Base-by-base conservation (phyloP, 2,329 filamentous ascomycete genomes). In the Talaromyces sp. region DNA sequence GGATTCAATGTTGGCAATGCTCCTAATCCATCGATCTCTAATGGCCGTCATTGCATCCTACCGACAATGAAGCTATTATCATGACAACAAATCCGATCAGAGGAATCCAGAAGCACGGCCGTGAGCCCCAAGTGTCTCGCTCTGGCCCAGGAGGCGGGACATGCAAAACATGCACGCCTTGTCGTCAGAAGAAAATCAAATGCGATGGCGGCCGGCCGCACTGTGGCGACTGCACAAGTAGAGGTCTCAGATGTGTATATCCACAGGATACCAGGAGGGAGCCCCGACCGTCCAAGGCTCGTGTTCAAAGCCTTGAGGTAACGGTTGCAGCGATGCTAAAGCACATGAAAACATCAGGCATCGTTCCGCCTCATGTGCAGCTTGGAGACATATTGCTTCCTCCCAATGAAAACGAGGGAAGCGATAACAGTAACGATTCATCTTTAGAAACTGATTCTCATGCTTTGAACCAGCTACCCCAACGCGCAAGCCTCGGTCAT, bases 101-200 rank as follows among this genome's bases (percentile, higher is more conserved):
- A 51, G 44, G 7, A 23, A 51, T 51, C 44, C 44, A 51, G 44
- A 51, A 51, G 18, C 18, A 28, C 18, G 44, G 44, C 18, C 44
- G 44, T 18, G 18, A 14, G 44, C 27, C 16, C 53, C 36, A 40
- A 40, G 36, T 40, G 36, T 34, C 30, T 56, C 53, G n/a, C 33
- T 14, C 53, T 34, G n/a, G 53, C 6, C 50, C 28, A 53, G 27
- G 51, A 18, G 42, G 56, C 12, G 57, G 42, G 5, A 59, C 57
- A 28, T 59, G 57, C 50, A 59, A 59, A 50, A 75, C 73, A 23
- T 75, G 73, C 66, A 72, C 69, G 31, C 68, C 69, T 34, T 75
- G 73, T 61, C 73, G 73, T 47, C 71, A 72, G 65, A 75, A 73
- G 61, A 75, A 75, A 63, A 70, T 75, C 59, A 70, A 71, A 61